These are phyloP conservation scores for Sphaceloma murrayae DNA, from an alignment of 2,329 filamentous ascomycete genomes.

Conservation along the genomic window DNA sequence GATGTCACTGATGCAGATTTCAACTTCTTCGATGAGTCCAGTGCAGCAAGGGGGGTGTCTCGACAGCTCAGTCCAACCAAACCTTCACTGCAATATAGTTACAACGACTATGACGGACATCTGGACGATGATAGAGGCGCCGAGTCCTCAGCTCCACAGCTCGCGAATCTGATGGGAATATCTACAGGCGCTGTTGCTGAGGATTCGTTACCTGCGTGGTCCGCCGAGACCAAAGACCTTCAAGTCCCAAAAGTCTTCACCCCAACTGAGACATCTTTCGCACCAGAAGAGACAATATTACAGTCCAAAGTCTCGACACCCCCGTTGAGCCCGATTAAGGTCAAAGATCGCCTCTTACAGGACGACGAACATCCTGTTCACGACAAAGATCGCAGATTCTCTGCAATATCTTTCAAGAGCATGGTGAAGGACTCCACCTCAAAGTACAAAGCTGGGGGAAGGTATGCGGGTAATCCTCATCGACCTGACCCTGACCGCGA, in stretches of 20 bases:
- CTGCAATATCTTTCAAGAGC: constrained; percentile 42
- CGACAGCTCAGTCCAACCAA: constrained; percentile 20
- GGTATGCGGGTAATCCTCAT: constrained; percentile 28
- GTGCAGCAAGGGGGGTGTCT: constrained; percentile 22
- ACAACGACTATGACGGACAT: too few species aligned
- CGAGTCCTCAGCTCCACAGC: too few species aligned
- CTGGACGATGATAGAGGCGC: too few species aligned
- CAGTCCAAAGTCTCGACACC: constrained; percentile 23
- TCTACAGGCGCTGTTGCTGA: not conserved
- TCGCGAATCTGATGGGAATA: not conserved
- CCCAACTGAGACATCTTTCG: too few species aligned
- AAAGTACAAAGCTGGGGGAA: constrained; percentile 44
- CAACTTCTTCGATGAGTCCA: constrained; percentile 66
- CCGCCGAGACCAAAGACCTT: too few species aligned
- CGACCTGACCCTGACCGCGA: not conserved
- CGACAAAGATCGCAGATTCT: constrained; percentile 38
- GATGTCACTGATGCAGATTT: constrained; percentile 75
- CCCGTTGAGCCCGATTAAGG: constrained; percentile 34
- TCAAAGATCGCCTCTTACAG: constrained; percentile 36
- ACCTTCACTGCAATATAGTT: constrained; percentile 18
- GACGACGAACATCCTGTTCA: not conserved
- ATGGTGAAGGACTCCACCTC: constrained; percentile 37
- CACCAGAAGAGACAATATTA: not conserved
- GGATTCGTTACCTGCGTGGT: too few species aligned
- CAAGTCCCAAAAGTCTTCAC: too few species aligned